A percentile compares a stretch with the other conserved stretches of the same genome.
phyloP scores from a whole-genome alignment of 208 protist genomes.

The Leishmania major region DNA sequence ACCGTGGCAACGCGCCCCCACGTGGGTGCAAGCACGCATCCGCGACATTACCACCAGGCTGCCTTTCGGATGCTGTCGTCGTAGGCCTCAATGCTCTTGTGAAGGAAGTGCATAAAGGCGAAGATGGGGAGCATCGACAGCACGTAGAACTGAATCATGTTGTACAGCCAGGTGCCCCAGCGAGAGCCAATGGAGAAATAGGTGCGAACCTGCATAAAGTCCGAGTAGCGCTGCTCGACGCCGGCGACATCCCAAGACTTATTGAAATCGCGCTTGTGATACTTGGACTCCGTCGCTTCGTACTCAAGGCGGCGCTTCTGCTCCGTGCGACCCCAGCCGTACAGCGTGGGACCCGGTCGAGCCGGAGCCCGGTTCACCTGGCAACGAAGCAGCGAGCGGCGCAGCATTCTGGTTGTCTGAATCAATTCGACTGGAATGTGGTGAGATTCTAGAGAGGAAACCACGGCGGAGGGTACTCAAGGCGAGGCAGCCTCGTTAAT shows the following conservation, averaged over 20 bases:
- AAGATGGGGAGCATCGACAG: constrained; percentile 84
- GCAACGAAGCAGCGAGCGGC: constrained; percentile 59
- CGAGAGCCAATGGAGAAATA: constrained; percentile 89
- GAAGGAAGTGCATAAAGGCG: constrained; percentile 77
- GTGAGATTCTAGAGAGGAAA: constrained; percentile 7
- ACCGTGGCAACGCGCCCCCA: background rate
- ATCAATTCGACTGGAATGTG: background rate
- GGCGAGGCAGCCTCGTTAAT: background rate
- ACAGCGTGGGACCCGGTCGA: constrained; percentile 85
- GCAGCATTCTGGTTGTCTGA: constrained; percentile 58
- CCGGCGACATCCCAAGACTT: constrained; percentile 90
- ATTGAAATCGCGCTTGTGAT: constrained; percentile 93
- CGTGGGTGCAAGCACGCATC: background rate
- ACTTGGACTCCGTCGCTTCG: constrained; percentile 88
- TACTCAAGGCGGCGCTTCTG: constrained; percentile 93
- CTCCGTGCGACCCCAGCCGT: constrained; percentile 89
- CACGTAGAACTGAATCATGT: constrained; percentile 88
- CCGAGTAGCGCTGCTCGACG: constrained; percentile 88
- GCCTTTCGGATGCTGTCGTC: constrained; percentile 84
- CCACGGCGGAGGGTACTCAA: background rate
- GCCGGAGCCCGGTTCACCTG: constrained; percentile 86
- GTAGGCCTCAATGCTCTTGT: constrained; percentile 85
- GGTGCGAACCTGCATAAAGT: constrained; percentile 90
- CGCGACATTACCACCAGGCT: constrained; percentile 84
- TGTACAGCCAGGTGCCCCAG: constrained; percentile 92